phyloP scores from a whole-genome alignment of 2,329 filamentous ascomycete species.

The Dendryphion nanum region DNA sequence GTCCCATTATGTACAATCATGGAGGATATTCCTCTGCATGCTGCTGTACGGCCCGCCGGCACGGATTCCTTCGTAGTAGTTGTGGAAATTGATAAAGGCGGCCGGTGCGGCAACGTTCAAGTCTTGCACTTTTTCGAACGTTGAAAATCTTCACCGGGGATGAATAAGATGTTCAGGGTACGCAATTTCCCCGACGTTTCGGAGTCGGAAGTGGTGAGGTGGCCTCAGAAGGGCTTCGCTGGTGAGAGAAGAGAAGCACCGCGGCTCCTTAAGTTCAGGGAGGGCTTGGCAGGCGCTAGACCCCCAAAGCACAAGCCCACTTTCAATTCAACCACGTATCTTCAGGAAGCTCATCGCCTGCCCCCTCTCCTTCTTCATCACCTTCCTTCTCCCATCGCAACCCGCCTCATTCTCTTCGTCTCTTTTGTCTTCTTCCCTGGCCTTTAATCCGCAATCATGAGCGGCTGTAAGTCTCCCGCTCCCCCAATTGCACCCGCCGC shows the following conservation, averaged over 20 bases:
- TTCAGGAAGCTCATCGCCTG: slow-evolving; percentile 20
- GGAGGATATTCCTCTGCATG: too few relatives aligned
- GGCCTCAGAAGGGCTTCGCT: slow-evolving; percentile 11
- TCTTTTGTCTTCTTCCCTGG: slow-evolving; percentile 32
- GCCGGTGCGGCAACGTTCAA: too few relatives aligned
- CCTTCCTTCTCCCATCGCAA: slow-evolving; percentile 21
- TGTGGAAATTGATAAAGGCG: too few relatives aligned
- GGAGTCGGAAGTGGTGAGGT: too few relatives aligned
- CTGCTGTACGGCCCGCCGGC: too few relatives aligned
- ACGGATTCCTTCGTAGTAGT: too few relatives aligned
- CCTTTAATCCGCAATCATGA: slow-evolving; percentile 52
- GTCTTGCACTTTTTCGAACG: too few relatives aligned
- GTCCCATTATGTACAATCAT: too few relatives aligned
- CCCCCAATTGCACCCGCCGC: slow-evolving; percentile 20
- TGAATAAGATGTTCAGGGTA: too few relatives aligned
- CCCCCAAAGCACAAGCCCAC: slow-evolving; percentile 2
- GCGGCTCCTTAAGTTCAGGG: slow-evolving; percentile 16
- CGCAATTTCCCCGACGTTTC: too few relatives aligned
- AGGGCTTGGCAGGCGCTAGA: slow-evolving; percentile 13
- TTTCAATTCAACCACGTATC: slow-evolving; percentile 15
- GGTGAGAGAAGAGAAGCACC: slow-evolving; percentile 5
- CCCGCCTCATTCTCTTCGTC: slow-evolving; percentile 29
- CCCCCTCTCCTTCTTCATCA: slow-evolving; percentile 25
- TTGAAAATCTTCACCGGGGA: neutral
- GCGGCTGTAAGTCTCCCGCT: slow-evolving; percentile 53